A percentile compares a stretch with the other conserved stretches of the same genome.
These are phyloP conservation scores for Saprolegnia parasitica DNA, from an alignment of 352 stramenopile genomes.

Conservation along the genomic window DNA sequence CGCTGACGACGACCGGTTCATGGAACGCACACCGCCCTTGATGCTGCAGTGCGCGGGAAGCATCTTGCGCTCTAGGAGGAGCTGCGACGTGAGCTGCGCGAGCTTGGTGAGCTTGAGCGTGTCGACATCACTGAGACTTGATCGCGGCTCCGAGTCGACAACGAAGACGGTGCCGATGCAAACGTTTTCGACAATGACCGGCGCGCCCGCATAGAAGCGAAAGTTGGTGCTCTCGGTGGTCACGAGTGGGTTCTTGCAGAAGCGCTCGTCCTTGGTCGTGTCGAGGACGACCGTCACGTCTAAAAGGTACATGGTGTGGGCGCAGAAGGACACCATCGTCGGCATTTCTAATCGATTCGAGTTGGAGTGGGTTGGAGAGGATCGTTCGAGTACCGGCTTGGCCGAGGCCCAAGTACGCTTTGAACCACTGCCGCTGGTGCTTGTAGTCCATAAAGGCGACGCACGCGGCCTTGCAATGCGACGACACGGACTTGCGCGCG, in stretches of 20 bases:
- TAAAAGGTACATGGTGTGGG: slow-evolving; percentile 82
- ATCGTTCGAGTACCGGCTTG: slow-evolving; percentile 41
- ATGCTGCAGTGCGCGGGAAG: slow-evolving; percentile 11
- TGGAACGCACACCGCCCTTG: slow-evolving; percentile 3
- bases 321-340: slow-evolving; percentile 77
- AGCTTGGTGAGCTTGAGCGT: slow-evolving; percentile 82
- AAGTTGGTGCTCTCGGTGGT: slow-evolving; percentile 63
- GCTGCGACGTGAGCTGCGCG: slow-evolving; percentile 82
- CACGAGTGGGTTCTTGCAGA: slow-evolving; percentile 56
- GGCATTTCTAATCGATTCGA: slow-evolving; percentile 45
- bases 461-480: slow-evolving; percentile 73
- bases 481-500: slow-evolving; percentile 80
- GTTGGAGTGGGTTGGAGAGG: background rate
- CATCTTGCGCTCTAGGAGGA: slow-evolving; percentile 78
- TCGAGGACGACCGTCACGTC: slow-evolving; percentile 86
- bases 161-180: slow-evolving; percentile 78
- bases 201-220: slow-evolving; percentile 52
- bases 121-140: slow-evolving; percentile 66
- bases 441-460: slow-evolving; percentile 82
- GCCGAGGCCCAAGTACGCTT: slow-evolving; percentile 70
- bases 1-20: slow-evolving; percentile 8
- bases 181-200: slow-evolving; percentile 72
- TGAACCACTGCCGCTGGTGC: slow-evolving; percentile 84
- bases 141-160: slow-evolving; percentile 66
- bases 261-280: slow-evolving; percentile 74